Evolutionary conservation across 345 rosid genomes (phyloP), one percentile per base, ranked within the genome.

Genomic region (Noccaea caerulescens): DNA sequence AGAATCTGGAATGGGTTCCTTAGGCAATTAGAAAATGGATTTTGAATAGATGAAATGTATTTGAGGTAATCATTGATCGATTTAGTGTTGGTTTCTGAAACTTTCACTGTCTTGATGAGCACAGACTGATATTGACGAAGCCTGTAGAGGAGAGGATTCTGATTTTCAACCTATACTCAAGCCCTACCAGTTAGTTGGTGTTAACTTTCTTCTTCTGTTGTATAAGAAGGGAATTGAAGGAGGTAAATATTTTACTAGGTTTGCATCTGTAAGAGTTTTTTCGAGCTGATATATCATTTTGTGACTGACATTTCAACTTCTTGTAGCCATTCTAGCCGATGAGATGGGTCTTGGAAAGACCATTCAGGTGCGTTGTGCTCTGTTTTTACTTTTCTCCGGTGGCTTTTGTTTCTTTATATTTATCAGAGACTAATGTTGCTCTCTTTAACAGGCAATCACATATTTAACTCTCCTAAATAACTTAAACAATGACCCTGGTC

Each of bases 291-390:
- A 52, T 58, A 61, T 43, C 54, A 7, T 42, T 42, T 79, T 63
- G 25, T 75, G 70, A 60, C 72, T 60, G 51, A 51, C 30, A 37
- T 81, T 76, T 79, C 46, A 71, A 10, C 73, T 55, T 20, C 20
- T 20, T 87, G 87, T 87, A 91, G 99, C 99, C 76, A 87, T 91
- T 83, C 81, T 92, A 80, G 98, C 97, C 6, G 98, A 92, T 79
- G 98, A 94, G 86, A 94, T 88, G 99, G 97, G 99, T 77, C 96
- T 94, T 42, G 97, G 99, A 68, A 94, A 92, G 86, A 94, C 99
- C 63, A 84, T 94, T 78, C 98, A 94, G 99, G 99, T 94, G 71
- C 37, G 25, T 64, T 55, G 6, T 63, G 20, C 41, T 74, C 50
- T 63, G 41, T 30, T 47, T 66, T 51, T 18, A 58, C 14, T 46